Evolutionary conservation across 257 asterid species (phyloP).

Genomic region (Salvia splendens): DNA sequence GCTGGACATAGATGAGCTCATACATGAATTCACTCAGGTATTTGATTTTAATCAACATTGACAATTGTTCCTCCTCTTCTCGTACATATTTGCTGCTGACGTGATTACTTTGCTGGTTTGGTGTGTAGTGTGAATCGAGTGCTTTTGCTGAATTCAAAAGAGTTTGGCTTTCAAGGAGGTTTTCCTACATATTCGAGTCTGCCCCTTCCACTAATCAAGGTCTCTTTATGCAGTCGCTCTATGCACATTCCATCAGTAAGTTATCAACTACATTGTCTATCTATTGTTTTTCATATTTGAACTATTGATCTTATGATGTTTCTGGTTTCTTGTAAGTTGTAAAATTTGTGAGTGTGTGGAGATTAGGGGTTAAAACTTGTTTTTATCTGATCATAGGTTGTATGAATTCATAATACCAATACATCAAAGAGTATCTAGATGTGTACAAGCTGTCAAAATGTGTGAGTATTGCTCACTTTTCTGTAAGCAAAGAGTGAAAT

Average conservation of each 20-base stretch:
- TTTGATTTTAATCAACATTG: neutral
- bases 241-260: slow-evolving; percentile 68
- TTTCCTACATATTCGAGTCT: slow-evolving; percentile 80
- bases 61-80: neutral
- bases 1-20: slow-evolving; percentile 83
- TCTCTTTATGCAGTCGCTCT: slow-evolving; percentile 85
- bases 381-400: neutral
- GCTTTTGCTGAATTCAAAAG: slow-evolving; percentile 68
- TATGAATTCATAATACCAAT: neutral
- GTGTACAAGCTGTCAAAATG: neutral
- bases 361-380: too few species aligned
- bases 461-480: slow-evolving; percentile 1
- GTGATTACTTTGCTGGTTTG: slow-evolving; percentile 3
- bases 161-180: slow-evolving; percentile 71
- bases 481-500: neutral
- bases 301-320: neutral
- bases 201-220: slow-evolving; percentile 77
- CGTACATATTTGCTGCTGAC: neutral
- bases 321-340: neutral
- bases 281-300: slow-evolving; percentile 3
- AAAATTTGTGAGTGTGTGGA: neutral
- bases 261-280: slow-evolving; percentile 13
- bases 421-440: neutral
- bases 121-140: slow-evolving; percentile 55
- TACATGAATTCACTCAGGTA: slow-evolving; percentile 66